Conservation (phyloP, 108 stramenopile genomes). For the Cyclotella cryptica region DNA sequence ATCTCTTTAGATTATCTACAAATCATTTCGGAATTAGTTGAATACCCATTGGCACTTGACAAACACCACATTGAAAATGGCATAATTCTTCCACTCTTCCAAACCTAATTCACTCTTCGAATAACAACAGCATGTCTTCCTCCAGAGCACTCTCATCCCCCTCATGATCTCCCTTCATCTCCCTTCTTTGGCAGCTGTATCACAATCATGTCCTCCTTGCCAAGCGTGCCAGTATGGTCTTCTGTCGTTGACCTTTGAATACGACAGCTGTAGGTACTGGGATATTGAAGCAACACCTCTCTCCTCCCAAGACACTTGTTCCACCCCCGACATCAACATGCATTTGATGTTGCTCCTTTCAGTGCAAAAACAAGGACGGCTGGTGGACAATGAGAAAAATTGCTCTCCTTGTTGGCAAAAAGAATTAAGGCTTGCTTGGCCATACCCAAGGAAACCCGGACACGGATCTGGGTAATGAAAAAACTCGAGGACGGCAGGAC, state of each 20-base stretch:
- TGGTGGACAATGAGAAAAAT: constrained; percentile 32
- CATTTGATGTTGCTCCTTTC: constrained; percentile 96
- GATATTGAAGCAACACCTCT: constrained; percentile 60
- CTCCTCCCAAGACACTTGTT: constrained; percentile 26
- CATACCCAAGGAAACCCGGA: no score
- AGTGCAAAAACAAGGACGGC: constrained; percentile 87
- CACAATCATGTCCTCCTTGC: constrained; percentile 46
- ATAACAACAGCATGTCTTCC: constrained; percentile 74
- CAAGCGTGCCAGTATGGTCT: not conserved
- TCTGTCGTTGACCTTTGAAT: constrained; percentile 63
- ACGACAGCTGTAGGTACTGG: constrained; percentile 75
- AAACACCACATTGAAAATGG: no score
- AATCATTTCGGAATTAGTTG: no score
- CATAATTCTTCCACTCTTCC: not conserved
- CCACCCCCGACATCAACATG: constrained; percentile 79
- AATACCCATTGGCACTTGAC: no score
- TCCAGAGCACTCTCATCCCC: constrained; percentile 71
- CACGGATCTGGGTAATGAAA: no score
- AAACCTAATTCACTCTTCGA: constrained; percentile 20
- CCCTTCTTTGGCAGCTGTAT: constrained; percentile 82
- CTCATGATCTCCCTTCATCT: constrained; percentile 85
- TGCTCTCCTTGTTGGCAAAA: no score
- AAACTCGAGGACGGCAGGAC: no score
- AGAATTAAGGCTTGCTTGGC: no score
- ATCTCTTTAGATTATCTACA: no score